These are phyloP conservation scores for Coix lacrymajobi DNA, from an alignment of 176 grass and related monocot species.

Conservation along the genomic window DNA sequence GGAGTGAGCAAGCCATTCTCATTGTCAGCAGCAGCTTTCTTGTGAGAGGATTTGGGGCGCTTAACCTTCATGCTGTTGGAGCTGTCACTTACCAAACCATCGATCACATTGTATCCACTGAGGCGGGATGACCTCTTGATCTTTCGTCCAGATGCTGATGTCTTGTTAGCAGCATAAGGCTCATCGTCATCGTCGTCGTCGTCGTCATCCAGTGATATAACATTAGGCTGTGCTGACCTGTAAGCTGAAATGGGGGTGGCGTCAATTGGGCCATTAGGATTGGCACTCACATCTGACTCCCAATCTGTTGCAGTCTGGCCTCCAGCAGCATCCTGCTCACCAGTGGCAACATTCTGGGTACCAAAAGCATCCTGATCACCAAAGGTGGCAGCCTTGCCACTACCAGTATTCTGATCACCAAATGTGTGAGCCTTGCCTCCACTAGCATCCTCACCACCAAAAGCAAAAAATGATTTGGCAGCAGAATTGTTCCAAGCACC, in stretches of 20 bases:
- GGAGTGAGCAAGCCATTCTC: constrained; percentile 28
- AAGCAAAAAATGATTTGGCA: constrained; percentile 1
- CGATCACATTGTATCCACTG: constrained; percentile 20
- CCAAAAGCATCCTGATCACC: not conserved
- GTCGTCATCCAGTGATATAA: constrained; percentile 37
- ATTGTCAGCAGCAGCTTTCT: constrained; percentile 23
- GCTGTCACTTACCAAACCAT: constrained; percentile 7
- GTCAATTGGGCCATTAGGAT: constrained; percentile 38
- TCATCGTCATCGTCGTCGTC: constrained; percentile 38
- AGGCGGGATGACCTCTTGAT: constrained; percentile 41
- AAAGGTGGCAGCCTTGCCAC: not conserved
- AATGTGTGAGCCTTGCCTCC: not conserved
- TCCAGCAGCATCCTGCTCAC: constrained; percentile 1
- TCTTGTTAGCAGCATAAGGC: constrained; percentile 35
- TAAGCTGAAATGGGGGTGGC: constrained; percentile 50
- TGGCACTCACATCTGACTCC: not conserved
- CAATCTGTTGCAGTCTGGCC: constrained; percentile 26
- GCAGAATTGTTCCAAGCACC: constrained; percentile 19
- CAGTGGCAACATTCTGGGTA: not conserved
- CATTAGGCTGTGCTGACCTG: constrained; percentile 9
- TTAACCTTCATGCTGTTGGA: constrained; percentile 32
- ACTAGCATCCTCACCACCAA: not conserved
- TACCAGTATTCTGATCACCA: not conserved
- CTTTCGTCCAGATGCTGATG: constrained; percentile 54
- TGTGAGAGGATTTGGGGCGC: constrained; percentile 27